phyloP scores from a whole-genome alignment of 495 filamentous ascomycete genomes.

The Penicillium parvum region DNA sequence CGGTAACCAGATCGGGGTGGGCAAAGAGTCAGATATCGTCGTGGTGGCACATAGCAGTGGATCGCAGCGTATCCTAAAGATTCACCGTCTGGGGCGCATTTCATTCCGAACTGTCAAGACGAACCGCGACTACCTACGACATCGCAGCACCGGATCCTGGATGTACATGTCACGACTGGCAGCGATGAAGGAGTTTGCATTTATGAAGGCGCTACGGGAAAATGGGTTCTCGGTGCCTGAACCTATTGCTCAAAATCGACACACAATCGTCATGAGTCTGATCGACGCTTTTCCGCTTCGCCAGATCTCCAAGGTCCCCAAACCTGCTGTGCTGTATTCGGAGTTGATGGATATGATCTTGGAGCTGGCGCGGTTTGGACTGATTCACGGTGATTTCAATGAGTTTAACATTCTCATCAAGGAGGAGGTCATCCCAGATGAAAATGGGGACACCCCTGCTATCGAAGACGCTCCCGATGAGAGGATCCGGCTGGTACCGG shows the following conservation, averaged over 20 bases:
- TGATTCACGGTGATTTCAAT: constrained; percentile 99
- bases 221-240: constrained; percentile 87
- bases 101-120: constrained; percentile 94
- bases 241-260: constrained; percentile 79
- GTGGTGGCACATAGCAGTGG: constrained; percentile 70
- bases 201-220: constrained; percentile 79
- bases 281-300: constrained; percentile 86
- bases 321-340: constrained; percentile 77
- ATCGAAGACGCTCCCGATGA: constrained; percentile 27
- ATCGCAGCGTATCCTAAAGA: constrained; percentile 74
- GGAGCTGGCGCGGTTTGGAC: constrained; percentile 73
- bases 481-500: constrained; percentile 48
- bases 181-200: constrained; percentile 85
- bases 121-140: constrained; percentile 91
- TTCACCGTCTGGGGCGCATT: constrained; percentile 91
- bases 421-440: constrained; percentile 52
- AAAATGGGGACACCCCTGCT: constrained; percentile 31
- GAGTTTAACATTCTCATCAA: constrained; percentile 97
- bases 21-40: constrained; percentile 96
- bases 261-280: constrained; percentile 92
- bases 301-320: constrained; percentile 72
- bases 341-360: constrained; percentile 86
- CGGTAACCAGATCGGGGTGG: constrained; percentile 91
- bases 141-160: constrained; percentile 75
- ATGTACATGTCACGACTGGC: constrained; percentile 96